Conservation (phyloP, 306 rosid species). For the Inga leiocalycina region DNA sequence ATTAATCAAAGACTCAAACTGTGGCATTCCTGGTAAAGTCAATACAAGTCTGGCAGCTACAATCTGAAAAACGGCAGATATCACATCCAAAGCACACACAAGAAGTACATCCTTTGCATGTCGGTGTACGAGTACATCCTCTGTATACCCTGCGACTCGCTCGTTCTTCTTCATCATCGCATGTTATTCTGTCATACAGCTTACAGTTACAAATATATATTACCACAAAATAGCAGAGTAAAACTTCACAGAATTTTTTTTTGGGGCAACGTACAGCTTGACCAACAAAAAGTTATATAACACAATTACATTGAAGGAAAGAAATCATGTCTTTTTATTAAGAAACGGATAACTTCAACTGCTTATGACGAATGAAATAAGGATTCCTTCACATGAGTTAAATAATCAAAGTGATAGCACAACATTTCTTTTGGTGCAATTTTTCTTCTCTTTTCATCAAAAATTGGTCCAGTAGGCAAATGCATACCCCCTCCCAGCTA, state of each 20-base stretch:
- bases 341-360: not conserved
- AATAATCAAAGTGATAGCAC: not conserved
- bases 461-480: not conserved
- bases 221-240: not conserved
- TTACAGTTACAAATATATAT: not conserved
- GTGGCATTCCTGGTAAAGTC: constrained; percentile 87
- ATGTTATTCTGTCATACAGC: constrained; percentile 59
- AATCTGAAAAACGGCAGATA: constrained; percentile 88
- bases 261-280: not conserved
- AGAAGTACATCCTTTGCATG: constrained; percentile 95
- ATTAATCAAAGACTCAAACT: constrained; percentile 38
- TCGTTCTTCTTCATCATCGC: constrained; percentile 92
- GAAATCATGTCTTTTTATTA: not conserved
- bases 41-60: constrained; percentile 95
- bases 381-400: not conserved
- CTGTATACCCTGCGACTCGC: constrained; percentile 87
- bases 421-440: not conserved
- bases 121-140: constrained; percentile 78
- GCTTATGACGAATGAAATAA: not conserved
- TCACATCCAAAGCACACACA: constrained; percentile 97
- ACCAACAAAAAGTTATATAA: not conserved
- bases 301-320: not conserved
- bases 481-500: not conserved
- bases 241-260: not conserved
- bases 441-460: not conserved